These are phyloP conservation scores for Globisporangium heterothallicum DNA, from an alignment of 352 stramenopile species.

Conservation along the genomic window DNA sequence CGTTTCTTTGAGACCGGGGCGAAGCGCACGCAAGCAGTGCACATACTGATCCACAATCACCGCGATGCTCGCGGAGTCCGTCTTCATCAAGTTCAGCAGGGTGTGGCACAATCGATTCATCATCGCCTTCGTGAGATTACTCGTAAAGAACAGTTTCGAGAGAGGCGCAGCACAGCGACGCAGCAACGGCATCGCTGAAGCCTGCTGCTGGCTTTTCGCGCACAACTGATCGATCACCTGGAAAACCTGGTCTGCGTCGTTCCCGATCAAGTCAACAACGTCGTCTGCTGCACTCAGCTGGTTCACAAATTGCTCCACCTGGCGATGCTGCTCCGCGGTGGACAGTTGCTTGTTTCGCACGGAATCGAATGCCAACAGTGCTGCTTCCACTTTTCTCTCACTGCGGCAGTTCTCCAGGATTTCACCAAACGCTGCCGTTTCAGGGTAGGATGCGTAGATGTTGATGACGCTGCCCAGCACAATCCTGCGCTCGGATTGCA, in stretches of 20 bases:
- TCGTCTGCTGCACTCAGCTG: slow-evolving; percentile 3
- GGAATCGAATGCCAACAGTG: slow-evolving; percentile 25
- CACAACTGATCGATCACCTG: slow-evolving; percentile 44
- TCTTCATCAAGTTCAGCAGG: slow-evolving; percentile 52
- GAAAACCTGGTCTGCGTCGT: slow-evolving; percentile 22
- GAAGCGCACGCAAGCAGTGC: slow-evolving; percentile 35
- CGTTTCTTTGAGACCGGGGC: slow-evolving; percentile 51
- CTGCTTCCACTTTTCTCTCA: slow-evolving; percentile 19
- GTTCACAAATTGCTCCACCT: slow-evolving; percentile 45
- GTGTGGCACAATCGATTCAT: slow-evolving; percentile 66
- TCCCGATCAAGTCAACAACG: background rate
- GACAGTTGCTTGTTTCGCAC: slow-evolving; percentile 36
- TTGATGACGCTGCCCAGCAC: slow-evolving; percentile 39
- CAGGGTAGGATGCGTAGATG: slow-evolving; percentile 43
- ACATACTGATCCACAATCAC: slow-evolving; percentile 41
- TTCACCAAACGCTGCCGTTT: slow-evolving; percentile 37
- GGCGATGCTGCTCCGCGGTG: slow-evolving; percentile 41
- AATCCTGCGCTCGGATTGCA: slow-evolving; percentile 27
- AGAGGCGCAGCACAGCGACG: slow-evolving; percentile 33
- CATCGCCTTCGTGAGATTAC: slow-evolving; percentile 46
- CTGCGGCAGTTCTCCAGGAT: slow-evolving; percentile 33
- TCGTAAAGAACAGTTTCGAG: slow-evolving; percentile 29
- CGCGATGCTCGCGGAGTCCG: slow-evolving; percentile 33
- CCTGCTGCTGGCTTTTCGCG: slow-evolving; percentile 35
- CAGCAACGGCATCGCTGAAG: slow-evolving; percentile 30